phyloP scores from a whole-genome alignment of 176 grass and related monocot species.

The Aechmea fasciata region DNA sequence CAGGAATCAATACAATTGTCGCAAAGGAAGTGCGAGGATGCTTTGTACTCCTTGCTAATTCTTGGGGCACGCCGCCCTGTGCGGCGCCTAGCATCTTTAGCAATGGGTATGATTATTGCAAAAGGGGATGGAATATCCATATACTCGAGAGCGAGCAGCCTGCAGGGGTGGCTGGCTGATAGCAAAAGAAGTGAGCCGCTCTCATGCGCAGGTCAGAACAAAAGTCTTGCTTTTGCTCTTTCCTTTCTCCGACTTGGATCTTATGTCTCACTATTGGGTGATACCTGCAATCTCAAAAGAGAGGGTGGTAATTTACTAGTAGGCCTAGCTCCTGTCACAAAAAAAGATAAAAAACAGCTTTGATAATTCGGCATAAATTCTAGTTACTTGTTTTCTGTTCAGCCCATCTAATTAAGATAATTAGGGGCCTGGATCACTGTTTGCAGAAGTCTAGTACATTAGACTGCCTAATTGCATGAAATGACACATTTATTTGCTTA shows the following conservation, averaged over 20 bases:
- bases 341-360: no score
- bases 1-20: conserved; percentile 90
- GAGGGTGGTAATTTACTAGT: no score
- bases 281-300: no score
- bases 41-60: conserved; percentile 79
- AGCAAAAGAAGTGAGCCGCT: conserved; percentile 70
- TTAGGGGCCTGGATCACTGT: no score
- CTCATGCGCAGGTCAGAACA: conserved; percentile 66
- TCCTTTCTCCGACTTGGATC: background rate
- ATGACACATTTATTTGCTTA: background rate
- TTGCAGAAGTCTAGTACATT: no score
- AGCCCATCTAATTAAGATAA: no score
- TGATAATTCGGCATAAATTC: background rate
- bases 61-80: conserved; percentile 73
- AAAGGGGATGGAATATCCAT: conserved; percentile 87
- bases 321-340: no score
- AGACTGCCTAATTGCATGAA: background rate
- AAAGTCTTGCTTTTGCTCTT: conserved; percentile 12
- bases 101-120: conserved; percentile 78
- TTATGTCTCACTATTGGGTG: no score
- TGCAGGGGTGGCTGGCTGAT: conserved; percentile 92
- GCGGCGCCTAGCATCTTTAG: conserved; percentile 59
- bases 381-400: background rate
- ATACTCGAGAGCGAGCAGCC: conserved; percentile 78
- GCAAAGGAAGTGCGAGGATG: conserved; percentile 98